These are phyloP conservation scores for Macaranga tanarius DNA, from an alignment of 441 rosid genomes.

Conservation along the genomic window DNA sequence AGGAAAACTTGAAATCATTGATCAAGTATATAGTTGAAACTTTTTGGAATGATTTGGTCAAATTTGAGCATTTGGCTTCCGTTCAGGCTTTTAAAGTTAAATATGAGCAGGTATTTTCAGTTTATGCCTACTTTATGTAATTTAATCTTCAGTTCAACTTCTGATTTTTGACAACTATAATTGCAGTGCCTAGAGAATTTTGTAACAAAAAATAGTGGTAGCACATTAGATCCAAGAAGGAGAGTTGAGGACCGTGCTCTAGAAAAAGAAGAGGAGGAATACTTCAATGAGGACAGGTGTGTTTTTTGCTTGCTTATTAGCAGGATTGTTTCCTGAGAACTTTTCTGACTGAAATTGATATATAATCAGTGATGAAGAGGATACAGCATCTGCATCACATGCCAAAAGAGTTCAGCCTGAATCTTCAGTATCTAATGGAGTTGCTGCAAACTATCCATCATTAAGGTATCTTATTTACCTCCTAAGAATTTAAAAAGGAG, in stretches of 20 bases:
- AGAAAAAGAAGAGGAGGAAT: constrained; percentile 98
- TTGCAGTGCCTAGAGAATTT: constrained; percentile 80
- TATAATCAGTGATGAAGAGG: constrained; percentile 84
- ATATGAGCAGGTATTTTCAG: constrained; percentile 82
- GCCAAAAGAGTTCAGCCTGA: constrained; percentile 51
- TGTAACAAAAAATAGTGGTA: constrained; percentile 54
- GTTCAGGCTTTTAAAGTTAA: constrained; percentile 77
- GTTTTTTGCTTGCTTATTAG: constrained; percentile 15
- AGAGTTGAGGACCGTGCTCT: constrained; percentile 82
- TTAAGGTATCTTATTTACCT: constrained; percentile 51
- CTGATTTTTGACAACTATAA: constrained; percentile 21
- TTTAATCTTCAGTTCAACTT: constrained; percentile 13
- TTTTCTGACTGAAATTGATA: constrained; percentile 27
- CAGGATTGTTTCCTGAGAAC: constrained; percentile 10
- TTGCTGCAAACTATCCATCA: constrained; percentile 50
- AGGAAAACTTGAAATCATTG: constrained; percentile 83
- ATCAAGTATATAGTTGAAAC: constrained; percentile 78
- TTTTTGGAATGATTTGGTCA: constrained; percentile 82
- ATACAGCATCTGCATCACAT: constrained; percentile 77
- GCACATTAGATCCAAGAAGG: constrained; percentile 59
- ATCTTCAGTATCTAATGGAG: constrained; percentile 73
- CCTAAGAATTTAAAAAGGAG: constrained; percentile 11
- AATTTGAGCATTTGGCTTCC: constrained; percentile 70
- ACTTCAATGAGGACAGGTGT: constrained; percentile 94
- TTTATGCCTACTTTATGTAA: constrained; percentile 4